Evolutionary conservation across 257 asterid genomes (phyloP), one percentile per base, ranked within the genome.

Genomic region (Verbascum thapsus): DNA sequence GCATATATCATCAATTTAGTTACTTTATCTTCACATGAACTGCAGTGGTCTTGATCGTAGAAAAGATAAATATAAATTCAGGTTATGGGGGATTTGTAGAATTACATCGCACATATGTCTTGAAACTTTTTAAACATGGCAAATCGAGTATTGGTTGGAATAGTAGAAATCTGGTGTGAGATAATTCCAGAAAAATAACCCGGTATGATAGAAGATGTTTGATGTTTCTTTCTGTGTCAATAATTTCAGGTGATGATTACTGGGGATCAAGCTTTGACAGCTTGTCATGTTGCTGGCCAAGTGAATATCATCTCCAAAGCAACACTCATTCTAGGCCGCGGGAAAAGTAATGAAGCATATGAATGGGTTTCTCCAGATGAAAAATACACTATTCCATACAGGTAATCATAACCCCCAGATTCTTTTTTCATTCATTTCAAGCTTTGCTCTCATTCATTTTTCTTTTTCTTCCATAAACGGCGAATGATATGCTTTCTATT

Each of bases 221-320:
- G 64, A 65, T 70, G 23, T 16, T 72, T 19, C 15, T 19, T 52
- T 60, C 35, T 26, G 2, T 60, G 34, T 16, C 26, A 35, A 39
- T 74, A 45, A 54, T 62, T 20, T 72, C 79, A 91, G 98, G 96
- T 86, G 59, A 92, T 92, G 98, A 92, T 92, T 73, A 92, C 98
- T 20, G 98, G 98, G 7, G 98, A 92, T 82, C 98, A 92, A 85
- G 98, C 98, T 70, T 80, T 92, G 83, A 92, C 98, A 37, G 98
- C 98, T 67, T 92, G 98, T 80, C 97, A 92, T 75, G 98, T 92
- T 73, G 98, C 98, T 58, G 77, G 82, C 71, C 96, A 86, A 88
- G 97, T 92, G 70, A 84, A 87, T 69, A 92, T 92, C 64, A 84
- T 92, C 59, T 81, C 97, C 44, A 92, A 88, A 76, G 95, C 97